phyloP scores from a whole-genome alignment of 768 basidiomycete genomes.

The Xerocomellus chrysenteron region DNA sequence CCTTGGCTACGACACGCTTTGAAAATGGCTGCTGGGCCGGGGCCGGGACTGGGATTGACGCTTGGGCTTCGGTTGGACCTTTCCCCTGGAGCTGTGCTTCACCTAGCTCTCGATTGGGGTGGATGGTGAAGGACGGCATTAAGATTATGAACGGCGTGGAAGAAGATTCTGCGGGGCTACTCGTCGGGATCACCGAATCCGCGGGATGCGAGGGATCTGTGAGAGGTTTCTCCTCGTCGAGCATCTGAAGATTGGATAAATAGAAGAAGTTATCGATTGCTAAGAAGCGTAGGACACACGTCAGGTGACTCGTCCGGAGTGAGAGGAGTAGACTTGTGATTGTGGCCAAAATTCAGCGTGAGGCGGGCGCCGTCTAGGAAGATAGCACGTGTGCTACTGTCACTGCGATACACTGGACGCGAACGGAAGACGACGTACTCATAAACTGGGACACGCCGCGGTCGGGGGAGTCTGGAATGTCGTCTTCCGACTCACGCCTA shows the following conservation, averaged over 20 bases:
- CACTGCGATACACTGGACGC: not conserved
- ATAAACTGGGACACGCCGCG: slow-evolving; percentile 28
- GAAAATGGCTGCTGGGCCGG: slow-evolving; percentile 5
- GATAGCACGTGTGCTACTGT: not conserved
- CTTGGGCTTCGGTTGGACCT: not conserved
- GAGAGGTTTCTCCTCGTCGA: slow-evolving; percentile 19
- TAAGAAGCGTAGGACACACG: slow-evolving; percentile 10
- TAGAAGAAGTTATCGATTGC: not conserved
- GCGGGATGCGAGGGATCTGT: slow-evolving; percentile 4
- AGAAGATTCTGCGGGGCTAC: slow-evolving; percentile 15
- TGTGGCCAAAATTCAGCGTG: slow-evolving; percentile 18
- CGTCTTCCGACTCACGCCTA: slow-evolving; percentile 11
- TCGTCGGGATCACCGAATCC: slow-evolving; percentile 1
- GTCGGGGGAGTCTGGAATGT: slow-evolving; percentile 21
- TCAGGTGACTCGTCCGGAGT: slow-evolving; percentile 1
- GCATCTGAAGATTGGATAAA: slow-evolving; percentile 3
- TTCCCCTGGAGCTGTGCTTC: not conserved
- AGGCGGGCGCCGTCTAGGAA: slow-evolving; percentile 26
- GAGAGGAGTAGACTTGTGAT: not conserved
- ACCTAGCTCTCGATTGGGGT: not conserved
- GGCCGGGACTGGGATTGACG: not conserved
- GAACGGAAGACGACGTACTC: slow-evolving; percentile 16
- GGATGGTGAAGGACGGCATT: slow-evolving; percentile 16
- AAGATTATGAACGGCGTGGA: slow-evolving; percentile 12
- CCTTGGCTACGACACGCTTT: slow-evolving; percentile 13